These are phyloP conservation scores for Penicillium diatomitis DNA, from an alignment of 495 filamentous ascomycete species.

Conservation along the genomic window DNA sequence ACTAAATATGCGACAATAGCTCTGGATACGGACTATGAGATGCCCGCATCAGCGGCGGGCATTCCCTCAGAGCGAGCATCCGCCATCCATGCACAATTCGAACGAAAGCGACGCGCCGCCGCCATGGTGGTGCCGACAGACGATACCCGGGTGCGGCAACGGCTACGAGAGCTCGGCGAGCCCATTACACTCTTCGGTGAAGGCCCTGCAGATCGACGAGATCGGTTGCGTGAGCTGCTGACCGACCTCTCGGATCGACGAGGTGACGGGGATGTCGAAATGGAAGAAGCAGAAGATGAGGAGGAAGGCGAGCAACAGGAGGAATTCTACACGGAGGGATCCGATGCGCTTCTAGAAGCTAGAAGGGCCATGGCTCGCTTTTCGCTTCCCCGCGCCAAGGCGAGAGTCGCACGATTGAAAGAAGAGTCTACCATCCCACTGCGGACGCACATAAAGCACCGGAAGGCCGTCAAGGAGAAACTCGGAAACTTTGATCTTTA, in stretches of 20 bases:
- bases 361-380: conserved; percentile 75
- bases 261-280: conserved; percentile 54
- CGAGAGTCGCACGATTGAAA: conserved; percentile 64
- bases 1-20: conserved; percentile 36
- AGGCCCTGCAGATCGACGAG: conserved; percentile 75
- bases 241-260: conserved; percentile 59
- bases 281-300: conserved; percentile 40
- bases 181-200: conserved; percentile 95
- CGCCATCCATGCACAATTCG: conserved; percentile 81
- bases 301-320: conserved; percentile 73
- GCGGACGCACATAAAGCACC: conserved; percentile 81
- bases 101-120: conserved; percentile 78
- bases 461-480: conserved; percentile 79
- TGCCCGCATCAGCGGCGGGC: conserved; percentile 61
- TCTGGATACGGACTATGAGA: conserved; percentile 76
- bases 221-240: conserved; percentile 75
- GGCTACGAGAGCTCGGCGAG: conserved; percentile 75
- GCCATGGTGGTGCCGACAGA: conserved; percentile 93
- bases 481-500: conserved; percentile 78
- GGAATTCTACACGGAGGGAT: conserved; percentile 89
- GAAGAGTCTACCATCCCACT: conserved; percentile 73
- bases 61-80: conserved; percentile 83
- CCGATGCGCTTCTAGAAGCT: conserved; percentile 62
- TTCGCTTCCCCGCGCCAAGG: conserved; percentile 74
- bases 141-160: conserved; percentile 73